Conservation (phyloP, 805 yeast species). For the Kazachstania africana region DNA sequence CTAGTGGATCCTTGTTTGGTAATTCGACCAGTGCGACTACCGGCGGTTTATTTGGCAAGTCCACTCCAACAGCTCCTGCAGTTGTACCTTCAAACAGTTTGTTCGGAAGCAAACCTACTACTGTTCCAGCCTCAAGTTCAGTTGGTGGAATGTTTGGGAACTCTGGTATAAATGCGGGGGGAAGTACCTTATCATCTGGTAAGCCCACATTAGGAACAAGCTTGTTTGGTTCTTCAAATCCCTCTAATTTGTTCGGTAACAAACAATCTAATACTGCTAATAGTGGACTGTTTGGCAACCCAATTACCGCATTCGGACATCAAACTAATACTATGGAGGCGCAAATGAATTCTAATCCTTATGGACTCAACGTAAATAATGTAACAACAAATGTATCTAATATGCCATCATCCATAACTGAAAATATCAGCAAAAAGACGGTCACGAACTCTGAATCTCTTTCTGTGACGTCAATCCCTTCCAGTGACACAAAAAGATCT, state of each 20-base stretch:
- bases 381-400: conserved; percentile 21
- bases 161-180: not conserved
- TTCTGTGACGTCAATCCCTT: too few species aligned
- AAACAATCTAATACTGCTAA: not conserved
- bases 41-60: conserved; percentile 4
- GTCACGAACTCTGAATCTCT: not conserved
- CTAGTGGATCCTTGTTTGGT: conserved; percentile 6
- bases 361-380: conserved; percentile 23
- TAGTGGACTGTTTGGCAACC: not conserved
- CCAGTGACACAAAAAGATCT: conserved; percentile 1
- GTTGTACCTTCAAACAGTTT: conserved; percentile 3
- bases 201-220: not conserved
- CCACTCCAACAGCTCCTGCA: conserved; percentile 1
- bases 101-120: conserved; percentile 4
- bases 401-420: conserved; percentile 31
- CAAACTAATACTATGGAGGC: conserved; percentile 1
- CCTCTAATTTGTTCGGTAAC: not conserved
- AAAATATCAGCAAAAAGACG: conserved; percentile 15
- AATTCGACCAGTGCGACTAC: conserved; percentile 2
- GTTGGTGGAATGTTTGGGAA: conserved; percentile 8
- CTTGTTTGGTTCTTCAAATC: not conserved
- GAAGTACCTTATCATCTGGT: conserved; percentile 6
- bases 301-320: not conserved
- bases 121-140: not conserved
- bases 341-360: conserved; percentile 14